A percentile compares a stretch with the other conserved stretches of the same genome.
These are phyloP conservation scores for Termitomyces sp. DNA, from an alignment of 768 basidiomycete species.

Conservation along the genomic window DNA sequence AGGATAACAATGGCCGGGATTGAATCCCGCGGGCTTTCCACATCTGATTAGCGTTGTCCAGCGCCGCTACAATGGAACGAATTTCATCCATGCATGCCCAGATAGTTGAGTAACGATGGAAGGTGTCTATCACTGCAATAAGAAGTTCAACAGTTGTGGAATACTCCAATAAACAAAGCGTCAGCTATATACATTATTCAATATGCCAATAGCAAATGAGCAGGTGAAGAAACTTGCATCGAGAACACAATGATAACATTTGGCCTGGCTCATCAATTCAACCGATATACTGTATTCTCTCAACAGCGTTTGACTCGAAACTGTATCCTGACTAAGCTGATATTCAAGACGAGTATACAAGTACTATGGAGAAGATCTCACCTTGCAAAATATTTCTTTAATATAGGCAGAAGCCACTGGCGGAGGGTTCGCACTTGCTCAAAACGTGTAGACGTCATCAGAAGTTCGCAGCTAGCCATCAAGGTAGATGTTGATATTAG, in stretches of 20 bases:
- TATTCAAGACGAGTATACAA: neutral
- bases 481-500: conserved; percentile 33
- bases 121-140: conserved; percentile 58
- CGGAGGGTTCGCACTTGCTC: conserved; percentile 68
- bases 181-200: conserved; percentile 32
- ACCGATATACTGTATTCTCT: conserved; percentile 52
- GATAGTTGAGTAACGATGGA: conserved; percentile 65
- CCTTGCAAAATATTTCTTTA: conserved; percentile 49
- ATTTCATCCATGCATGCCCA: conserved; percentile 73
- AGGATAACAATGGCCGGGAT: conserved; percentile 54
- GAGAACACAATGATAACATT: conserved; percentile 63
- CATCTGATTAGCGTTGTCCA: conserved; percentile 54
- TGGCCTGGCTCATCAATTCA: conserved; percentile 53
- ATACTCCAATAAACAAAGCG: conserved; percentile 47
- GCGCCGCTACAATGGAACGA: conserved; percentile 48
- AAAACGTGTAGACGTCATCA: conserved; percentile 56
- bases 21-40: conserved; percentile 64
- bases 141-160: conserved; percentile 47
- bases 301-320: conserved; percentile 30
- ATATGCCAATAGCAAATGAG: neutral
- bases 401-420: conserved; percentile 71
- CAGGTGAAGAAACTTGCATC: conserved; percentile 42
- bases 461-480: conserved; percentile 34
- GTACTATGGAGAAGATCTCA: conserved; percentile 19
- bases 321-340: conserved; percentile 14